Evolutionary conservation across 2,329 filamentous ascomycete species (phyloP).

Genomic region (Apiospora sp.): DNA sequence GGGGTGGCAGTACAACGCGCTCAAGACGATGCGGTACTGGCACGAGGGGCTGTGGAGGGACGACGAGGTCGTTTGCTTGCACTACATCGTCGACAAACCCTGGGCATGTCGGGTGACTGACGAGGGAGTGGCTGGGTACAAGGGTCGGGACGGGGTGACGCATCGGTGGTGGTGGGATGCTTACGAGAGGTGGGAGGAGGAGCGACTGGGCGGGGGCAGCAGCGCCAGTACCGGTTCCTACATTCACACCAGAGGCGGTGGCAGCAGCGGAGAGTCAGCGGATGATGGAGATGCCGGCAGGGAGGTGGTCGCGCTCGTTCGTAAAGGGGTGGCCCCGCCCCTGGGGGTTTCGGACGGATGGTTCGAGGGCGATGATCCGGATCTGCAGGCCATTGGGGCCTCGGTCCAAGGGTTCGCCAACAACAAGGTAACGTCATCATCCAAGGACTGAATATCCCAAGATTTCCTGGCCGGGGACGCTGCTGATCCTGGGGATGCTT

Average conservation of each 20-base stretch:
- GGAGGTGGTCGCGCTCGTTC: constrained; percentile 29
- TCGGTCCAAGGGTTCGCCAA: constrained; percentile 32
- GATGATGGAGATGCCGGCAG: not conserved
- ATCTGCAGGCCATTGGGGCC: constrained; percentile 30
- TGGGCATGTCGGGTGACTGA: constrained; percentile 53
- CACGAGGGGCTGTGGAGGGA: constrained; percentile 59
- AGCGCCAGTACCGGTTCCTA: too few species aligned
- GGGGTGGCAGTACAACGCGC: constrained; percentile 59
- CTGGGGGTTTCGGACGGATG: constrained; percentile 9
- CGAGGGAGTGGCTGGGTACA: constrained; percentile 55
- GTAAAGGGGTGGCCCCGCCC: constrained; percentile 31
- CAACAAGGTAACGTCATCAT: constrained; percentile 4
- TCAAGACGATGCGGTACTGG: constrained; percentile 63
- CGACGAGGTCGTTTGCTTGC: constrained; percentile 54
- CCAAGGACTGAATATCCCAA: not conserved
- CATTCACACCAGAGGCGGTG: too few species aligned
- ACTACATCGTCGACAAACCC: constrained; percentile 65
- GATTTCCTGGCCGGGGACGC: not conserved
- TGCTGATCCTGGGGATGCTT: not conserved
- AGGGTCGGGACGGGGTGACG: constrained; percentile 58
- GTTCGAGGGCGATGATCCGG: constrained; percentile 28
- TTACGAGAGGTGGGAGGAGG: constrained; percentile 49
- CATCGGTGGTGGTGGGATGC: constrained; percentile 62
- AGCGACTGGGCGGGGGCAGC: not conserved
- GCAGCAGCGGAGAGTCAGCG: not conserved